phyloP scores from a whole-genome alignment of 2,329 filamentous ascomycete species.

The Ceratocystis variospora region DNA sequence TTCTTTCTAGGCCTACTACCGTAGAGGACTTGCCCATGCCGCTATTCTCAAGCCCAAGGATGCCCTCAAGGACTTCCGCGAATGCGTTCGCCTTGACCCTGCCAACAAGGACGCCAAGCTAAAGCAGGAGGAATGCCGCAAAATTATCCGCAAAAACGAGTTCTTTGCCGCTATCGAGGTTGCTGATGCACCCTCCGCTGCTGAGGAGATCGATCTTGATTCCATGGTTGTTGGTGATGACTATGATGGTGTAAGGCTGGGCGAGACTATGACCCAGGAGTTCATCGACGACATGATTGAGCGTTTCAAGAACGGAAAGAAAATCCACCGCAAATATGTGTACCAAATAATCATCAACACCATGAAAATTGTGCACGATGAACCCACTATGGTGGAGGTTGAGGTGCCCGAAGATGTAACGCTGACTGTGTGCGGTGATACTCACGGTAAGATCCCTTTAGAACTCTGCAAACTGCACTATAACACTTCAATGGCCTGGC shows the following conservation, averaged over 20 bases:
- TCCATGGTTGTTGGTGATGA: conserved; percentile 66
- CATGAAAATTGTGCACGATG: conserved; percentile 77
- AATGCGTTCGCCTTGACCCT: conserved; percentile 76
- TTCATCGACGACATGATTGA: conserved; percentile 97
- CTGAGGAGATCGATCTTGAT: conserved; percentile 78
- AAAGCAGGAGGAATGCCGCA: conserved; percentile 86
- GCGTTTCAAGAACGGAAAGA: conserved; percentile 91
- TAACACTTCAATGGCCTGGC: background rate
- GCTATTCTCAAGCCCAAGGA: conserved; percentile 82
- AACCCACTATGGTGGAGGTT: conserved; percentile 94
- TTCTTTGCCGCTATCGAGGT: conserved; percentile 94
- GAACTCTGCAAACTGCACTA: background rate
- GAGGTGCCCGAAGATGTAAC: conserved; percentile 62
- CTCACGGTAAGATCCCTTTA: conserved; percentile 56
- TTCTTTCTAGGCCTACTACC: conserved; percentile 65
- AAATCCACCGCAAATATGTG: conserved; percentile 88
- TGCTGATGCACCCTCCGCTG: conserved; percentile 78
- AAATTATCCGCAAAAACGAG: conserved; percentile 78
- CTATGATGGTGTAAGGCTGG: conserved; percentile 74
- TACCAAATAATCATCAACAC: conserved; percentile 90
- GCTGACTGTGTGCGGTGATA: conserved; percentile 93
- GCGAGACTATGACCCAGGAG: conserved; percentile 79
- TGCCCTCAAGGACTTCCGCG: conserved; percentile 81
- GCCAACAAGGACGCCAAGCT: conserved; percentile 80
- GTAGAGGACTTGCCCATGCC: conserved; percentile 79